Percentiles rank a stretch among this genome's conserved stretches.
Evolutionary conservation across 192 early-diverging fungal species (phyloP).

Genomic region (Coemansia sp.): DNA sequence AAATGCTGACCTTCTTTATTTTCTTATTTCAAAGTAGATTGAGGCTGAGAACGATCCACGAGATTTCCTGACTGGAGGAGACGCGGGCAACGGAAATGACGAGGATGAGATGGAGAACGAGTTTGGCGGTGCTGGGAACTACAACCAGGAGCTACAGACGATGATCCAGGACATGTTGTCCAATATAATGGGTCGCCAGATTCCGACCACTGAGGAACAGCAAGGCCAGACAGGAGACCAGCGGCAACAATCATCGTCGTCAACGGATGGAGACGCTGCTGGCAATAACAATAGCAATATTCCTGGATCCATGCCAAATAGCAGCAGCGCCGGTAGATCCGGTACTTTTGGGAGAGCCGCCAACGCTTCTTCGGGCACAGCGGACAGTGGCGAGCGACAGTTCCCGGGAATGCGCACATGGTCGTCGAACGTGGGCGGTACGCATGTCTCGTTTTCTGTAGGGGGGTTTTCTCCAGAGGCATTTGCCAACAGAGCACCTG

Average conservation of each 20-base stretch:
- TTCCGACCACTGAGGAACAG: background rate
- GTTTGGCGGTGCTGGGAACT: constrained; percentile 57
- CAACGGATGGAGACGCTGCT: constrained; percentile 1
- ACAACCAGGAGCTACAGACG: constrained; percentile 49
- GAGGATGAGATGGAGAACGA: constrained; percentile 56
- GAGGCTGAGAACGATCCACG: constrained; percentile 47
- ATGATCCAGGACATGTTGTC: constrained; percentile 49
- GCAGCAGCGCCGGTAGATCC: constrained; percentile 7
- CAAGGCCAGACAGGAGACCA: background rate
- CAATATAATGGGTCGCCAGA: constrained; percentile 30
- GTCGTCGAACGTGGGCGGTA: constrained; percentile 40
- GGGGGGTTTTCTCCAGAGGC: constrained; percentile 21
- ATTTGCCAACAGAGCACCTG: background rate
- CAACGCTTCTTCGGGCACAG: background rate
- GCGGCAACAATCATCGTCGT: background rate
- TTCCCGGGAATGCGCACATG: constrained; percentile 40
- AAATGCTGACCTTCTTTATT: background rate
- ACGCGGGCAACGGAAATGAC: constrained; percentile 18
- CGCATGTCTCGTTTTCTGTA: constrained; percentile 41
- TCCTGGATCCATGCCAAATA: constrained; percentile 15
- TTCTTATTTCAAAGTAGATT: constrained; percentile 26
- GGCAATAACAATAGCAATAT: background rate
- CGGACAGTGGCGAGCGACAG: constrained; percentile 6
- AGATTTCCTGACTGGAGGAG: constrained; percentile 32
- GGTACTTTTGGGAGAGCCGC: constrained; percentile 1